Conservation (phyloP, 345 rosid species). For the Gynandropsis gynandra region DNA sequence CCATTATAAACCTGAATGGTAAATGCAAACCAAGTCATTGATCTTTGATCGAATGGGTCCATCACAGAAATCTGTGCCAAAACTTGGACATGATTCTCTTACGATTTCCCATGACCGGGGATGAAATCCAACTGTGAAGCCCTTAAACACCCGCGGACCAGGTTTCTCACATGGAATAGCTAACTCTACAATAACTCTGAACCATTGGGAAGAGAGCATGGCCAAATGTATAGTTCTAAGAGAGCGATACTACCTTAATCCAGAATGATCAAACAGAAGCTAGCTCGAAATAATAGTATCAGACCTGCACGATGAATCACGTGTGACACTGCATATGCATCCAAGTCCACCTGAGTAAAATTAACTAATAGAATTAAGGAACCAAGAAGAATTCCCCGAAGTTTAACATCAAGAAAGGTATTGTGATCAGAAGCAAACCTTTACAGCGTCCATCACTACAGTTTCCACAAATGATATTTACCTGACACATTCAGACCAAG, state of each 20-base stretch:
- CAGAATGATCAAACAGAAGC: slow-evolving; percentile 9
- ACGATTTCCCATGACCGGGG: slow-evolving; percentile 94
- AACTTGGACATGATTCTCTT: slow-evolving; percentile 29
- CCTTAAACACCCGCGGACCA: slow-evolving; percentile 71
- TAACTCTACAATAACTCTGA: slow-evolving; percentile 67
- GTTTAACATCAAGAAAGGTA: background rate
- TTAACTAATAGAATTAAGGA: too few relatives aligned
- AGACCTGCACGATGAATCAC: slow-evolving; percentile 82
- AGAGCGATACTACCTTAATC: background rate
- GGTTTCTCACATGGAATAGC: slow-evolving; percentile 81
- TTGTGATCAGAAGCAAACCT: slow-evolving; percentile 40
- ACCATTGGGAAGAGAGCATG: slow-evolving; percentile 20
- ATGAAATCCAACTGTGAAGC: slow-evolving; percentile 94
- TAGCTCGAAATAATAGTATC: background rate
- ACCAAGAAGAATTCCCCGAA: too few relatives aligned
- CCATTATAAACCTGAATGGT: slow-evolving; percentile 72
- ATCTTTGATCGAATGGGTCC: background rate
- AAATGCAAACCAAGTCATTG: slow-evolving; percentile 5
- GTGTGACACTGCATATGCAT: slow-evolving; percentile 81
- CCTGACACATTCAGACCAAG: slow-evolving; percentile 34
- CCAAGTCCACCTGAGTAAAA: slow-evolving; percentile 80
- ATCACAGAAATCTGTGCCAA: slow-evolving; percentile 1
- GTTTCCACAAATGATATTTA: slow-evolving; percentile 71
- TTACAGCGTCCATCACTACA: slow-evolving; percentile 70
- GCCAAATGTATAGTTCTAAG: background rate